Conservation (phyloP, 129 eudicot species). For the Lactuca sativa region DNA sequence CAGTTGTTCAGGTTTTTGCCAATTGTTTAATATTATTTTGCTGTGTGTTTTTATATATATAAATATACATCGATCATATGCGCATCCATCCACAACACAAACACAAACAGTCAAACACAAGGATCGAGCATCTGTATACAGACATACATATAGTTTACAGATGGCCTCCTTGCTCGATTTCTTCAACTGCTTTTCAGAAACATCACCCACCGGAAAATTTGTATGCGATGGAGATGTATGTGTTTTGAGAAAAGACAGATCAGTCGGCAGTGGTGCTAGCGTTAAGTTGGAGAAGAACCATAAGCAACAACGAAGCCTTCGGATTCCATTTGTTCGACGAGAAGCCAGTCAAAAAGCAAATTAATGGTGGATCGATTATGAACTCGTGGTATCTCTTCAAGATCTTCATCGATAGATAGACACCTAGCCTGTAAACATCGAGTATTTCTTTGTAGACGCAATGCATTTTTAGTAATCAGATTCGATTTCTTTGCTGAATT, state of each 20-base stretch:
- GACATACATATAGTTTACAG: slow-evolving; percentile 1
- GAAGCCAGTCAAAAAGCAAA: slow-evolving; percentile 16
- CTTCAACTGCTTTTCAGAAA: slow-evolving; percentile 33
- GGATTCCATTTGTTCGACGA: slow-evolving; percentile 30
- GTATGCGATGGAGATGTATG: slow-evolving; percentile 42
- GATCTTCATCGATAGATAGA: slow-evolving; percentile 10
- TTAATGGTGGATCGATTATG: neutral
- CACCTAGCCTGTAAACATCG: slow-evolving; percentile 6
- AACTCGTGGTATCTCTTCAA: slow-evolving; percentile 7
- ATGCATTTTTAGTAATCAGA: neutral
- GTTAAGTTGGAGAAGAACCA: slow-evolving; percentile 14
- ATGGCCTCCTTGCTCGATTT: slow-evolving; percentile 36
- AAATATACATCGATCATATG: neutral
- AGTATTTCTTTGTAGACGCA: neutral
- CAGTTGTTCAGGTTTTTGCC: slow-evolving; percentile 4
- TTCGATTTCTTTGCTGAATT: slow-evolving; percentile 6
- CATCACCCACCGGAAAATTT: slow-evolving; percentile 26
- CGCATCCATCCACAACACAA: neutral
- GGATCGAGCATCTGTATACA: neutral
- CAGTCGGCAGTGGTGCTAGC: slow-evolving; percentile 9
- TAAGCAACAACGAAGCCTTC: slow-evolving; percentile 33
- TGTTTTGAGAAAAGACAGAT: slow-evolving; percentile 29
- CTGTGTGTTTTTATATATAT: neutral
- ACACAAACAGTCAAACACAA: slow-evolving; percentile 13
- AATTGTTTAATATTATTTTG: neutral